Evolutionary conservation across 2,329 filamentous ascomycete species (phyloP).

Genomic region (Nemania diffusa): DNA sequence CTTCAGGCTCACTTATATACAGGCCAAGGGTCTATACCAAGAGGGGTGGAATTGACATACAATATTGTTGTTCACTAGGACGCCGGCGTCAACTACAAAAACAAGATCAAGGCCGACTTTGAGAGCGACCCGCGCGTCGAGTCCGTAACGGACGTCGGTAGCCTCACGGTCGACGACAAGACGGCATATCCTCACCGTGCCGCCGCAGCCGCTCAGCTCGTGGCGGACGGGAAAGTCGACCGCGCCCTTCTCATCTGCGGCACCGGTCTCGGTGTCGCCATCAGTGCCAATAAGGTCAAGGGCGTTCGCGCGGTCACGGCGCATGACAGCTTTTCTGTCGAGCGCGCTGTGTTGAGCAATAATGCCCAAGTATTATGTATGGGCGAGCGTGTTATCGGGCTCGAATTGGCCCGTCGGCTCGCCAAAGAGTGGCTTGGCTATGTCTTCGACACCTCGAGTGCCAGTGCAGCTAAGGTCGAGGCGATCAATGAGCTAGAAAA

Average conservation of each 20-base stretch:
- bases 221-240: conserved; percentile 73
- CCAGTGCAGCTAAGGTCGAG: conserved; percentile 58
- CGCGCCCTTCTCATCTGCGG: conserved; percentile 86
- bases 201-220: conserved; percentile 73
- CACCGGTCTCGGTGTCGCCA: conserved; percentile 87
- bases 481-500: conserved; percentile 56
- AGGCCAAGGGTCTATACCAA: neutral
- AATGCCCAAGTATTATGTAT: conserved; percentile 89
- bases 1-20: neutral
- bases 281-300: conserved; percentile 87
- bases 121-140: conserved; percentile 73
- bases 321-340: conserved; percentile 86
- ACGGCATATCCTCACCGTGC: conserved; percentile 85
- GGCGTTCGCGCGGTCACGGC: conserved; percentile 89
- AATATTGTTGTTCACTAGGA: conserved; percentile 56
- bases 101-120: conserved; percentile 78
- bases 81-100: conserved; percentile 82
- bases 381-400: conserved; percentile 83
- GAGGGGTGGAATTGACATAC: conserved; percentile 1
- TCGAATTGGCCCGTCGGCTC: conserved; percentile 81
- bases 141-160: conserved; percentile 79
- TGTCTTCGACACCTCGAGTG: conserved; percentile 75
- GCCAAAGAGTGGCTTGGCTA: conserved; percentile 88
- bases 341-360: conserved; percentile 83
- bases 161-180: conserved; percentile 72